Evolutionary conservation across 371 early-diverging fungal genomes (phyloP).

Genomic region (Sanchytrium tribonematis): DNA sequence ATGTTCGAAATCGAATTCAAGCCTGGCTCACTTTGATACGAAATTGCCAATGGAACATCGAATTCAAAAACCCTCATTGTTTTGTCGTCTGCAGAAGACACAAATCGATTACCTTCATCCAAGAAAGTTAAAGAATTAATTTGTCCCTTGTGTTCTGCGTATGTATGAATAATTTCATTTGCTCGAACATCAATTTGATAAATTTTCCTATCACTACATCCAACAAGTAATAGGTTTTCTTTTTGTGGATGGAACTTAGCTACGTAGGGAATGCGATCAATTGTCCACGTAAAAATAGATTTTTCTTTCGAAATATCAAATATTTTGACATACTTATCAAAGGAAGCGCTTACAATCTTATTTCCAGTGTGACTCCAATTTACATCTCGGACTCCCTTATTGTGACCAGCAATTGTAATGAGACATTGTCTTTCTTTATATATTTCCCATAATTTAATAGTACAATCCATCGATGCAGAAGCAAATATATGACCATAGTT

Average conservation of each 20-base stretch:
- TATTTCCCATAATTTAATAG: constrained; percentile 72
- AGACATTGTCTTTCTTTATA: constrained; percentile 53
- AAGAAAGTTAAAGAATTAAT: constrained; percentile 87
- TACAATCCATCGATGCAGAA: constrained; percentile 65
- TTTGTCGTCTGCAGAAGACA: constrained; percentile 85
- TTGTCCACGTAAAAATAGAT: constrained; percentile 38
- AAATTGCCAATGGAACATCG: constrained; percentile 85
- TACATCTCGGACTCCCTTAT: constrained; percentile 67
- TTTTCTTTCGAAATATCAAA: constrained; percentile 87
- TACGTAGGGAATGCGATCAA: constrained; percentile 54
- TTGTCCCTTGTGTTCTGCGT: constrained; percentile 81
- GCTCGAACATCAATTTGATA: constrained; percentile 41
- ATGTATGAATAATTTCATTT: constrained; percentile 63
- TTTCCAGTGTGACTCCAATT: constrained; percentile 62
- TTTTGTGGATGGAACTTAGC: constrained; percentile 63
- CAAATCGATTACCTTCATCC: constrained; percentile 69
- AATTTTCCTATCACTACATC: constrained; percentile 72
- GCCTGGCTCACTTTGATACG: constrained; percentile 74
- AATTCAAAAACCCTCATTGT: constrained; percentile 86
- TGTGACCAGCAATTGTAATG: constrained; percentile 65
- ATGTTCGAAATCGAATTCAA: constrained; percentile 88
- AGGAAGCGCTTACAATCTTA: constrained; percentile 54
- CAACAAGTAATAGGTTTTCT: constrained; percentile 56
- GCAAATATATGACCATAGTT: constrained; percentile 62
- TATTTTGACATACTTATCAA: constrained; percentile 63